Base-by-base conservation (phyloP, 148 eudicot genomes). In the Silene latifolia region DNA sequence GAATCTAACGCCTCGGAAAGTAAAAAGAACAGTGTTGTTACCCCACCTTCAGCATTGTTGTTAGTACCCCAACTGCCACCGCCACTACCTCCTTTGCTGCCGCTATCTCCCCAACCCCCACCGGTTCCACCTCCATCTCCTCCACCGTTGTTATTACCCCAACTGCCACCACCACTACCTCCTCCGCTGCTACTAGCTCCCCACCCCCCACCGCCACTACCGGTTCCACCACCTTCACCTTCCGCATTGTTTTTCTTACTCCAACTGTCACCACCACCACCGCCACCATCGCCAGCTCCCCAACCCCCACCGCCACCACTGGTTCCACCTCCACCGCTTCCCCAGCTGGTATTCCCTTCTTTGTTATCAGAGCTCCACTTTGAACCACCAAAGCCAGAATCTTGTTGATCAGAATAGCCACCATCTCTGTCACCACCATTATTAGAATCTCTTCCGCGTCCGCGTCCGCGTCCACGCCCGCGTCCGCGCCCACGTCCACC, bases 391-490 rank as follows among this genome's bases (percentile, higher is more conserved):
- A 72, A 74, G 19, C 84, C 86, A 3, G 86, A 79, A 72, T 88
- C 90, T 63, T 79, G 77, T 67, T 83, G 69, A 62, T 82, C 88
- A 32, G 77, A 77, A 48, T 46, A 47, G 54, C 74, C 69, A 8
- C 74, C 74, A 25, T 76, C 79, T 39, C 79, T 67, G 72, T 80
- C 58, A 20, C 76, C 83, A 48, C 78, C 84, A 54, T 82, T 78
- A 68, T 86, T 74, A 0, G 90, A 84, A 44, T 85, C 87, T 63
- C 88, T 78, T 68, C 94, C n/a, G n/a, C n/a, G n/a, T 19, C 94
- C 88, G 42, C 88, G 80, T 46, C 94, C 95, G 21, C 95, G 85
- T 0, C 97, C 93, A 6, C 92, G 82, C 6, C 89, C 93, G 67
- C 95, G 79, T 7, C 85, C 80, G 8, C 81, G 80, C 42, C 85